Conservation (phyloP, 108 stramenopile genomes). For the Nannochloropsis gaditana region DNA sequence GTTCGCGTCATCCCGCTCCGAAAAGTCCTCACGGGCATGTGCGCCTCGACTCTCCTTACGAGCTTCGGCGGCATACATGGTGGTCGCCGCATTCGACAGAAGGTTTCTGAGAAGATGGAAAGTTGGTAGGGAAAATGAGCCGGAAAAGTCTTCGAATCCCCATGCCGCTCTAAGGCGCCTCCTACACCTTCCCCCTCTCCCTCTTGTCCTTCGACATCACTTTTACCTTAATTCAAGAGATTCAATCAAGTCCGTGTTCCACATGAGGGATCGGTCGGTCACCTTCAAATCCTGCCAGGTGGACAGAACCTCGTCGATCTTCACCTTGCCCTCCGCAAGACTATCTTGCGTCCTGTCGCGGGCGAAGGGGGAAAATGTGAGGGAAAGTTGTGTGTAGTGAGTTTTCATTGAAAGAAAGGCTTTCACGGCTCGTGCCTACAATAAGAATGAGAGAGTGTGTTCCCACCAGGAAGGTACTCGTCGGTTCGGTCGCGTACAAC, state of each 20-base stretch:
- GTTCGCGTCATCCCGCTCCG: slow-evolving; percentile 82
- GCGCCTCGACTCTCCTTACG: slow-evolving; percentile 95
- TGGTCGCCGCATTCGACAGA: slow-evolving; percentile 84
- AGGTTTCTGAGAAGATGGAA: slow-evolving; percentile 58
- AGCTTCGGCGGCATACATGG: slow-evolving; percentile 91
- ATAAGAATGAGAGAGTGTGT: background rate
- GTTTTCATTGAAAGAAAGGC: background rate
- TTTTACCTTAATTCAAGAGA: slow-evolving; percentile 67
- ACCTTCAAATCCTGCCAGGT: background rate
- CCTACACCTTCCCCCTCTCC: background rate
- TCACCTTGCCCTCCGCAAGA: slow-evolving; percentile 69
- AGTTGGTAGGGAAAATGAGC: background rate
- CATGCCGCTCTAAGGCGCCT: background rate
- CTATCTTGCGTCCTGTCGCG: slow-evolving; percentile 63
- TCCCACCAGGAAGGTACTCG: too few relatives aligned
- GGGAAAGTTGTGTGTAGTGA: background rate
- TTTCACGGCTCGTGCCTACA: background rate
- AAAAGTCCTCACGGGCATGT: slow-evolving; percentile 95
- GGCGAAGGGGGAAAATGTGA: background rate
- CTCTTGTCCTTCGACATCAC: background rate
- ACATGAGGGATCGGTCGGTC: slow-evolving; percentile 83
- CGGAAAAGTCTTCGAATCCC: background rate
- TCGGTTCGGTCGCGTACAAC: too few relatives aligned
- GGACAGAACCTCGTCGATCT: slow-evolving; percentile 7
- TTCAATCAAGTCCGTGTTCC: slow-evolving; percentile 99